Conservation (phyloP, 2,329 filamentous ascomycete species). For the Alternaria hordeiaustralica region DNA sequence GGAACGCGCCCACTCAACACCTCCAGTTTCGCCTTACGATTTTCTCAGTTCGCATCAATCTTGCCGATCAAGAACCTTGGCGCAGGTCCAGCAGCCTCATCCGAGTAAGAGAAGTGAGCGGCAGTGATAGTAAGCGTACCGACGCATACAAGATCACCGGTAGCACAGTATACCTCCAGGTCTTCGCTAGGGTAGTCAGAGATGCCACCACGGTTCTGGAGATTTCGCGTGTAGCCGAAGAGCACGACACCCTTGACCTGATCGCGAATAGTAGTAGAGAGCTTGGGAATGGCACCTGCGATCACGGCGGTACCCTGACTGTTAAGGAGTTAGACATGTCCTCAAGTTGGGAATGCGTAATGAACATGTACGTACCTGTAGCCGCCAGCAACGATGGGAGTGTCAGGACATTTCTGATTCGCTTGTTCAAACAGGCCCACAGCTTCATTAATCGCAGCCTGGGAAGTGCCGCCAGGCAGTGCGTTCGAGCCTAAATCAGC, state of each 20-base stretch:
- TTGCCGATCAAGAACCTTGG: constrained; percentile 35
- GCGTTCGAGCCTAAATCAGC: constrained; percentile 46
- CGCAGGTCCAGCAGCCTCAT: constrained; percentile 32
- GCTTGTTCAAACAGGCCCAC: constrained; percentile 46
- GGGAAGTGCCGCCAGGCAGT: constrained; percentile 39
- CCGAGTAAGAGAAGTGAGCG: constrained; percentile 42
- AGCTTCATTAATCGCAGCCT: constrained; percentile 43
- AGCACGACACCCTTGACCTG: constrained; percentile 49
- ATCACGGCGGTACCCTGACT: constrained; percentile 52
- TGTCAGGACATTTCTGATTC: constrained; percentile 47
- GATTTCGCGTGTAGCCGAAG: constrained; percentile 51
- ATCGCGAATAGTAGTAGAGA: constrained; percentile 31
- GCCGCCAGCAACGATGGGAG: constrained; percentile 49
- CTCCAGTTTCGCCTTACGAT: neutral
- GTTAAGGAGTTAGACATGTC: neutral
- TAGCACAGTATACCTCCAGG: constrained; percentile 46
- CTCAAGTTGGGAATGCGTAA: neutral
- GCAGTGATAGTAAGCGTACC: constrained; percentile 43
- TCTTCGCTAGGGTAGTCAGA: constrained; percentile 40
- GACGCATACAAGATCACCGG: constrained; percentile 44
- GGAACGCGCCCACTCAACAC: neutral
- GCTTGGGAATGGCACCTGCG: constrained; percentile 40
- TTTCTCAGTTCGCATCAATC: constrained; percentile 10
- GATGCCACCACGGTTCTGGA: constrained; percentile 47
- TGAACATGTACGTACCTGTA: constrained; percentile 46